Evolutionary conservation across 2,329 filamentous ascomycete species (phyloP).

Genomic region (Aspergillus tubingensis): DNA sequence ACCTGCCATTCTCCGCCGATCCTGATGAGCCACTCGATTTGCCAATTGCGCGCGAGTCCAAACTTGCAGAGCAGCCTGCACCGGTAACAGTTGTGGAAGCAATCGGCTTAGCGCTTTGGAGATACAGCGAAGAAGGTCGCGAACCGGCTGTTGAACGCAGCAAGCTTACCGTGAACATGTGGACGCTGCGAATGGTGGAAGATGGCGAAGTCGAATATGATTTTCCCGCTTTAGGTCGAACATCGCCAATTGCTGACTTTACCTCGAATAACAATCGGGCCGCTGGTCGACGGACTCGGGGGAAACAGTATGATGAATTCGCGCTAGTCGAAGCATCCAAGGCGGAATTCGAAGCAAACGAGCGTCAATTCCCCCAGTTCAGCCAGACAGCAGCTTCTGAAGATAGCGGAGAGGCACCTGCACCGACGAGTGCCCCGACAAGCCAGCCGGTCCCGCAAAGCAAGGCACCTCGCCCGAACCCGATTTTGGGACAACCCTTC

Average conservation of each 20-base stretch:
- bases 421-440: conserved; percentile 24
- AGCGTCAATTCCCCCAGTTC: conserved; percentile 57
- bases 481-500: conserved; percentile 49
- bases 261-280: conserved; percentile 68
- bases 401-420: conserved; percentile 30
- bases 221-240: conserved; percentile 61
- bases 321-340: conserved; percentile 62
- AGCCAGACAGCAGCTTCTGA: conserved; percentile 36
- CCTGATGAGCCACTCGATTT: conserved; percentile 60
- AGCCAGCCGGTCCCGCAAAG: conserved; percentile 24
- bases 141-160: conserved; percentile 55
- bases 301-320: conserved; percentile 68
- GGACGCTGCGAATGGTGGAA: conserved; percentile 68
- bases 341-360: conserved; percentile 59
- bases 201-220: conserved; percentile 68
- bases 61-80: conserved; percentile 51
- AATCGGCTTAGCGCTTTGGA: conserved; percentile 64
- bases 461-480: conserved; percentile 39
- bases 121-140: conserved; percentile 60
- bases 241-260: conserved; percentile 62
- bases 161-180: conserved; percentile 62
- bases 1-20: conserved; percentile 60
- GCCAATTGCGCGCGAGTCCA: conserved; percentile 57
- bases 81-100: conserved; percentile 62
- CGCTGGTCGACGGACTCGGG: conserved; percentile 56